Base-by-base conservation (phyloP, 805 yeast genomes). In the Wickerhamiella azymoides region DNA sequence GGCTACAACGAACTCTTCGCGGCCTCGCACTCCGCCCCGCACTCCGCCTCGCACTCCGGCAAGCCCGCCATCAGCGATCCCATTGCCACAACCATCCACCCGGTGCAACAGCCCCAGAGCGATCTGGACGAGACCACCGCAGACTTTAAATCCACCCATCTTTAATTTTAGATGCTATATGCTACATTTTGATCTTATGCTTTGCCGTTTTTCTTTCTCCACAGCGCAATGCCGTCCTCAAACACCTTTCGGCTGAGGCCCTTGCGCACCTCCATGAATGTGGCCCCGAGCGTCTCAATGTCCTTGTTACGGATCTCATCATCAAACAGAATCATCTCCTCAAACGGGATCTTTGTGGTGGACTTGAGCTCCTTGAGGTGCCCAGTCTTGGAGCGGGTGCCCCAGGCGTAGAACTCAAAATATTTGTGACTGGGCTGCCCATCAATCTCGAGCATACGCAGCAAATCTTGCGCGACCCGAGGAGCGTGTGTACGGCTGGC, bases 401-500 rank as follows among this genome's bases (percentile, higher is more conserved):
- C 66, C 62, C 62, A 60, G 2, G 56, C 57, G 4, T 53, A 47
- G 45, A 47, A 47, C 21, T 74, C 77, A 51, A 84, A 79, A 42
- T 65, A 67, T 10, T 65, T 55, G 14, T 66, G 60, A n/a, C 77
- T 67, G 0, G 80, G 77, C 38, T 63, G 65, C n/a, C 68, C 72
- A 37, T 71, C 71, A 1, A 84, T 62, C 32, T 70, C 67, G 30
- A 81, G 67, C 47, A 70, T 59, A 8, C 69, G 65, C 44, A 84
- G 62, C 56, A 85, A 61, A 45, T 76, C 73, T 51, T 68, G 68
- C 1, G 95, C 95, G n/a, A 80, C 49, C n/a, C 72, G 67, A 0
- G 94, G 94, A 1, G 84, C 74, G 49, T 75, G 74, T 0, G 96
- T 85, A 53, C 94, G 67, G 21, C 89, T 79, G 0, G 95, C 95